Percentiles rank a stretch among this genome's conserved stretches.
Conservation (phyloP, 202 grass and related monocot genomes). For the Panicum virgatum region DNA sequence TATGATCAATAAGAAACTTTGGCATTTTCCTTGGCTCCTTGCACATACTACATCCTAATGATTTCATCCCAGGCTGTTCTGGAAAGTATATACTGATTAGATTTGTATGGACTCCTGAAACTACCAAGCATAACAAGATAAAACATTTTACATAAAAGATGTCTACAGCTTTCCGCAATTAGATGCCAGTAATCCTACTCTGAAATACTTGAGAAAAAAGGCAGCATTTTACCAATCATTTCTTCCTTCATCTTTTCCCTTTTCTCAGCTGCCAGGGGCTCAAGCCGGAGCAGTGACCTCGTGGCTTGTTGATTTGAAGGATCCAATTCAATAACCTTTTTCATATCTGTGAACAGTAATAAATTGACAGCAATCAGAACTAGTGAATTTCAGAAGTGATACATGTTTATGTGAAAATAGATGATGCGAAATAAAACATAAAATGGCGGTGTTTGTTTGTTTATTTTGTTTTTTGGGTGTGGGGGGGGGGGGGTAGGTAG, state of each 20-base stretch:
- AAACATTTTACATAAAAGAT: not conserved
- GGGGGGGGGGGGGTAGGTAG: too few relatives aligned
- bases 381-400: not conserved
- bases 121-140: not conserved
- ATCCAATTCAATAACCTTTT: slow-evolving; percentile 77
- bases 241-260: slow-evolving; percentile 99
- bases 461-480: too few relatives aligned
- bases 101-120: not conserved
- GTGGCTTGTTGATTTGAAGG: slow-evolving; percentile 88
- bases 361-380: not conserved
- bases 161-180: not conserved
- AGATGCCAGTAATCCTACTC: not conserved
- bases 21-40: not conserved
- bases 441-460: not conserved
- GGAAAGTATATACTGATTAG: not conserved
- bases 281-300: slow-evolving; percentile 65
- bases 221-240: slow-evolving; percentile 71
- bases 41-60: not conserved
- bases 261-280: slow-evolving; percentile 88
- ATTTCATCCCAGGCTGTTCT: not conserved
- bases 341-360: slow-evolving; percentile 64
- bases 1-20: not conserved
- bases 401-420: not conserved
- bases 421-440: not conserved
- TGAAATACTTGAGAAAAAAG: not conserved